Percentiles rank a stretch among this genome's conserved stretches.
Conservation (phyloP, 2,329 filamentous ascomycete species). For the Fusarium armeniacum region DNA sequence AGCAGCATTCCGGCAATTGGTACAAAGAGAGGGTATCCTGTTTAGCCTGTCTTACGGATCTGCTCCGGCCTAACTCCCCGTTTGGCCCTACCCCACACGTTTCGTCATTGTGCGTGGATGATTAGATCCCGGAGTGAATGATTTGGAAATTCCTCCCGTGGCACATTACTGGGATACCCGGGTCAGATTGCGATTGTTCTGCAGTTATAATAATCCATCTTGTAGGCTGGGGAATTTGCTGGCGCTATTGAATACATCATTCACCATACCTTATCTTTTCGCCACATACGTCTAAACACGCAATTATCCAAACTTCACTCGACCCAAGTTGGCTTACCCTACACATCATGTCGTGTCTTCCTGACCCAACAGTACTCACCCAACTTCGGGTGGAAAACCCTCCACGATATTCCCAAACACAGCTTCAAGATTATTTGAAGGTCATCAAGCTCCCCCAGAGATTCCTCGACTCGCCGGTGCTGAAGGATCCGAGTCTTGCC, state of each 20-base stretch:
- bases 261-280: too few species aligned
- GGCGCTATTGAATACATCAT: background rate
- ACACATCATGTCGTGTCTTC: background rate
- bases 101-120: background rate
- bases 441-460: background rate
- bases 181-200: background rate
- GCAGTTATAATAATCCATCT: background rate
- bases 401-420: background rate
- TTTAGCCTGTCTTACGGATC: background rate
- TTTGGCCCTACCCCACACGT: background rate
- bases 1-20: background rate
- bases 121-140: background rate
- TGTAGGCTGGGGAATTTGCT: background rate
- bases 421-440: background rate
- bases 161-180: background rate
- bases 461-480: background rate
- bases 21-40: background rate
- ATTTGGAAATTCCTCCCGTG: background rate
- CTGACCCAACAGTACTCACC: background rate
- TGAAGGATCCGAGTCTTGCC: background rate
- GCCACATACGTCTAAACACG: background rate
- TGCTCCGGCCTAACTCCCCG: constrained; percentile 5
- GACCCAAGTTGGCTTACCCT: background rate
- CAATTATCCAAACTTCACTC: rapidly evolving
- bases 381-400: background rate